Conservation (phyloP, 495 filamentous ascomycete genomes). For the Hypoxylon fuscum region DNA sequence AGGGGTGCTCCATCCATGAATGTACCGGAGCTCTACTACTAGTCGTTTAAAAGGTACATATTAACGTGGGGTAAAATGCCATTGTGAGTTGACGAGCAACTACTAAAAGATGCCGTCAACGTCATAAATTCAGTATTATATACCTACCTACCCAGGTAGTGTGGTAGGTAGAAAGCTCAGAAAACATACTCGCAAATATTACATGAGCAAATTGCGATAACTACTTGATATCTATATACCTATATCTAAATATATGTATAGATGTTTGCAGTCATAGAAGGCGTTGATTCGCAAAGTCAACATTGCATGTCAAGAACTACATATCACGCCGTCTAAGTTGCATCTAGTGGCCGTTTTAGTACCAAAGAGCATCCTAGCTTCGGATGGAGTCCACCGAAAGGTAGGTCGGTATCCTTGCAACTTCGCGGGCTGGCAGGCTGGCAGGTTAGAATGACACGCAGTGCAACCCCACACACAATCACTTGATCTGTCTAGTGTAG, state of each 20-base stretch:
- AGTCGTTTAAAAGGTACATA: slow-evolving; percentile 1
- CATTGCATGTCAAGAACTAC: not conserved
- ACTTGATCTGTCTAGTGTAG: slow-evolving; percentile 6
- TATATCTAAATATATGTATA: not conserved
- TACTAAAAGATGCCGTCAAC: too few relatives aligned
- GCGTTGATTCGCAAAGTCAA: not conserved
- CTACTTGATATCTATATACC: too few relatives aligned
- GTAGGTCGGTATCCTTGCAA: slow-evolving; percentile 11
- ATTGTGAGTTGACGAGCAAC: not conserved
- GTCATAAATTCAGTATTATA: too few relatives aligned
- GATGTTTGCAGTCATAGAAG: not conserved
- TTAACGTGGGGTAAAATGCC: slow-evolving; percentile 18
- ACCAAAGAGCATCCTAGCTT: not conserved
- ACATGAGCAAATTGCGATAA: too few relatives aligned
- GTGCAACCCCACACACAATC: slow-evolving; percentile 26
- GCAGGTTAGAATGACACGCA: slow-evolving; percentile 17
- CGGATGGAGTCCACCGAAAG: slow-evolving; percentile 18
- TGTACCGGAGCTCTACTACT: too few relatives aligned
- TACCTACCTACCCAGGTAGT: slow-evolving; percentile 1
- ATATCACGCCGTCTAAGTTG: not conserved
- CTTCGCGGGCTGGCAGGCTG: too few relatives aligned
- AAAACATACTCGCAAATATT: too few relatives aligned
- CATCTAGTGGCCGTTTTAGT: not conserved
- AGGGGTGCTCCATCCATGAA: slow-evolving; percentile 10
- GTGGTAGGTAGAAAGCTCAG: not conserved